A percentile compares a stretch with the other conserved stretches of the same genome.
Evolutionary conservation across 257 asterid species (phyloP).

Genomic region (Solanum bukasovii): DNA sequence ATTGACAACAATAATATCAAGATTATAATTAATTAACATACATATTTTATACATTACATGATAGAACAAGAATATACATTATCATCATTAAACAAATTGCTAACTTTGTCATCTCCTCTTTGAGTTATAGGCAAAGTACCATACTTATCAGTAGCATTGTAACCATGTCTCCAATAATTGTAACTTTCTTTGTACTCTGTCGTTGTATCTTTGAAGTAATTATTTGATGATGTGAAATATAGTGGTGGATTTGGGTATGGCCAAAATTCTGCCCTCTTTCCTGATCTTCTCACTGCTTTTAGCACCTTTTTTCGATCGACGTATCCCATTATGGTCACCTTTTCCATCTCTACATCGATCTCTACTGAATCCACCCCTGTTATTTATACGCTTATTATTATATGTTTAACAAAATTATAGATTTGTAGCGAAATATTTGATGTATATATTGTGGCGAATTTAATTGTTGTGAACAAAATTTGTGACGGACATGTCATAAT

Average conservation of each 20-base stretch:
- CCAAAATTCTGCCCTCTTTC: constrained; percentile 95
- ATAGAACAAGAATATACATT: constrained; percentile 71
- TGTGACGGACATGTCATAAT: too few relatives aligned
- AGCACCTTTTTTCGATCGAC: constrained; percentile 80
- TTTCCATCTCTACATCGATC: constrained; percentile 60
- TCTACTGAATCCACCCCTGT: constrained; percentile 71
- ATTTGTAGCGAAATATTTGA: background rate
- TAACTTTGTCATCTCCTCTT: constrained; percentile 89
- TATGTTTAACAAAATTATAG: background rate
- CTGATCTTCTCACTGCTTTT: constrained; percentile 74
- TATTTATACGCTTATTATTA: background rate
- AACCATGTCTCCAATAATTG: constrained; percentile 91
- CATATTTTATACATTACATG: constrained; percentile 29
- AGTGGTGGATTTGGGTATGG: constrained; percentile 71
- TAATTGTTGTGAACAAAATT: background rate
- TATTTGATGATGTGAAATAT: constrained; percentile 52
- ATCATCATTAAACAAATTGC: constrained; percentile 86
- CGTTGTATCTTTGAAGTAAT: constrained; percentile 65
- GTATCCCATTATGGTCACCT: constrained; percentile 64
- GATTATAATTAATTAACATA: background rate
- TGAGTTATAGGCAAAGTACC: constrained; percentile 51
- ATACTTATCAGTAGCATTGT: constrained; percentile 52
- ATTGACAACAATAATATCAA: background rate
- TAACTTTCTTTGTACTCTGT: constrained; percentile 70
- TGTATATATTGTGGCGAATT: background rate